phyloP scores from a whole-genome alignment of 306 rosid species.

The Argentina anserina region DNA sequence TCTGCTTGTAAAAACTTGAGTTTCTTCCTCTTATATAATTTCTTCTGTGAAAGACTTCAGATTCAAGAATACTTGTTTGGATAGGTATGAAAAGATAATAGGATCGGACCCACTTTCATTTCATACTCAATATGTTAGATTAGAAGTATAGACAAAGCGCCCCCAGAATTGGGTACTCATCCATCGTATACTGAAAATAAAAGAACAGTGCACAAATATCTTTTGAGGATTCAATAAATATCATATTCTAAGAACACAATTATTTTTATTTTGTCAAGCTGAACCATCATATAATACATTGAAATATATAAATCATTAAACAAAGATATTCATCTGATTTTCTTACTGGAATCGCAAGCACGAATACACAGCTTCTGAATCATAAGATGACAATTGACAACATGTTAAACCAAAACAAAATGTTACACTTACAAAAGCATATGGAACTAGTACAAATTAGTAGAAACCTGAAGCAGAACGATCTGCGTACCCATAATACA shows the following conservation, averaged over 20 bases:
- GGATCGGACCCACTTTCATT: not conserved
- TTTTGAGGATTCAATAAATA: not conserved
- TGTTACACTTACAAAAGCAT: not conserved
- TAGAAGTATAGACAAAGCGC: not conserved
- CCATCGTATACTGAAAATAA: not conserved
- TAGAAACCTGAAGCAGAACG: constrained; percentile 21
- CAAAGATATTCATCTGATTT: not conserved
- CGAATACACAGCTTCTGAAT: not conserved
- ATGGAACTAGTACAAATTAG: constrained; percentile 32
- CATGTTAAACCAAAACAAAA: not conserved
- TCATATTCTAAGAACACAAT: not conserved
- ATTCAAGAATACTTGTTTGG: not conserved
- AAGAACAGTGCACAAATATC: not conserved
- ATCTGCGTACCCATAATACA: constrained; percentile 34
- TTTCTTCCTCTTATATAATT: not conserved
- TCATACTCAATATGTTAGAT: not conserved
- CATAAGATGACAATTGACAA: not conserved
- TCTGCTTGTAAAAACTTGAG: not conserved
- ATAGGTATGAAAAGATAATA: not conserved
- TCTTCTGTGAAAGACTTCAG: not conserved
- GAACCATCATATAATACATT: not conserved
- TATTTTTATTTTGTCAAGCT: not conserved
- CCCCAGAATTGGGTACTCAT: not conserved
- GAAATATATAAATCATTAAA: not conserved
- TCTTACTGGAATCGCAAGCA: not conserved